These are phyloP conservation scores for Leptographium radiaticola DNA, from an alignment of 2,329 filamentous ascomycete species.

Conservation along the genomic window DNA sequence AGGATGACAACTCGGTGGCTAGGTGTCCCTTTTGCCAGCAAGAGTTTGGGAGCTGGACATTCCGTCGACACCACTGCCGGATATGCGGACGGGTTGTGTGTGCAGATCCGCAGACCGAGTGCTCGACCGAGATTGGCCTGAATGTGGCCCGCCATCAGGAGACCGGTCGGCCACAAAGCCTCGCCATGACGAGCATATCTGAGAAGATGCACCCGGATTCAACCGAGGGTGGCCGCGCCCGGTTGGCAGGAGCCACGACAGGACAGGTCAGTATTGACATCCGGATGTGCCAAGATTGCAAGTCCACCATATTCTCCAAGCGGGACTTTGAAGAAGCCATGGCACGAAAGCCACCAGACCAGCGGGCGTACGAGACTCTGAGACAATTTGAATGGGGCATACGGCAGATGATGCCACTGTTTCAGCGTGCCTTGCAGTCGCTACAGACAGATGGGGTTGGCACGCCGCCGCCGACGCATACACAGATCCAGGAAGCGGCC, in stretches of 20 bases:
- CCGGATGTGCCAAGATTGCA: slow-evolving; percentile 87
- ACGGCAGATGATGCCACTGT: slow-evolving; percentile 64
- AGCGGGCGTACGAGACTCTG: slow-evolving; percentile 71
- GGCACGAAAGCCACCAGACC: slow-evolving; percentile 54
- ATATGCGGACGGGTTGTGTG: slow-evolving; percentile 91
- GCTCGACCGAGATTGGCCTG: slow-evolving; percentile 72
- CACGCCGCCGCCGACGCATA: slow-evolving; percentile 35
- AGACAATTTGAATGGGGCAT: slow-evolving; percentile 83
- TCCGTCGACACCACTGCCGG: slow-evolving; percentile 86
- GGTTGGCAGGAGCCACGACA: no score
- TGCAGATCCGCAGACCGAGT: slow-evolving; percentile 70
- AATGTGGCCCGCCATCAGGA: slow-evolving; percentile 51
- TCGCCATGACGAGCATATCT: slow-evolving; percentile 14
- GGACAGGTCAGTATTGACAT: slow-evolving; percentile 60
- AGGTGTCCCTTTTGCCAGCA: slow-evolving; percentile 93
- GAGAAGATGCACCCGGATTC: slow-evolving; percentile 13
- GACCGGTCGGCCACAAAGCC: background rate
- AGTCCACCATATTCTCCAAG: slow-evolving; percentile 44
- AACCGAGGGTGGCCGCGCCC: no score
- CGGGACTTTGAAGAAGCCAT: slow-evolving; percentile 66
- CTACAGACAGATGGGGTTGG: slow-evolving; percentile 42
- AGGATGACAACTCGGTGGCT: slow-evolving; percentile 70
- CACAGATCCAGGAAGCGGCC: slow-evolving; percentile 71
- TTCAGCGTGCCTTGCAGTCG: slow-evolving; percentile 62
- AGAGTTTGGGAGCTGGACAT: slow-evolving; percentile 86